A percentile compares a stretch with the other conserved stretches of the same genome.
Evolutionary conservation across 441 rosid genomes (phyloP).

Genomic region (Euphorbia celastroides): DNA sequence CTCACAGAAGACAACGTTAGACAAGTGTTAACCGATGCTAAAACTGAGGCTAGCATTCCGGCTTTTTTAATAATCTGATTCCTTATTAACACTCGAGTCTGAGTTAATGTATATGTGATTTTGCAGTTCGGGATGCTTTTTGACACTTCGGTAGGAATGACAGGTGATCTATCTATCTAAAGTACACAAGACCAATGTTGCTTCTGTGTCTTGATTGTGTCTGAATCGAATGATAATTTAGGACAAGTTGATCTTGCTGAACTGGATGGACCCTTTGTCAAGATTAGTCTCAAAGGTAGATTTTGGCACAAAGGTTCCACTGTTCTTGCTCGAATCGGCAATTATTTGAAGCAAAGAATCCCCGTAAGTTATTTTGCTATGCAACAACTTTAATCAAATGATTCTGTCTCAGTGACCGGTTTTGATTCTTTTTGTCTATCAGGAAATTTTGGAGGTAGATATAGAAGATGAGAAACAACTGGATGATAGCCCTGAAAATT

Average conservation of each 20-base stretch:
- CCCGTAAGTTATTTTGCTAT: conserved; percentile 46
- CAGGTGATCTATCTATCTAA: conserved; percentile 44
- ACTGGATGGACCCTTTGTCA: conserved; percentile 89
- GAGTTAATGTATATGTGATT: background rate
- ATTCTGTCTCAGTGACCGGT: background rate
- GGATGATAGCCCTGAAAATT: conserved; percentile 88
- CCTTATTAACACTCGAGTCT: background rate
- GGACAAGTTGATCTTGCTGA: conserved; percentile 76
- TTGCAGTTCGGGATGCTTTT: conserved; percentile 11
- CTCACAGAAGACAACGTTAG: conserved; percentile 78
- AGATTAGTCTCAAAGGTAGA: conserved; percentile 74
- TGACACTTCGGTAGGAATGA: conserved; percentile 39
- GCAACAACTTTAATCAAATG: background rate
- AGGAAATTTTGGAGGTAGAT: conserved; percentile 87
- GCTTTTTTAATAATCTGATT: background rate
- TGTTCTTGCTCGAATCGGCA: conserved; percentile 74
- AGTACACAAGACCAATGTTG: background rate
- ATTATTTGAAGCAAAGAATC: conserved; percentile 86
- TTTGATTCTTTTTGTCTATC: background rate
- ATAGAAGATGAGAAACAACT: conserved; percentile 86
- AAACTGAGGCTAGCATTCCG: conserved; percentile 52
- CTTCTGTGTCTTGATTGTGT: background rate
- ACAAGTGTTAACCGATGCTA: conserved; percentile 64
- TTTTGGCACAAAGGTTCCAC: conserved; percentile 85
- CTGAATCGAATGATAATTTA: conserved; percentile 11